These are phyloP conservation scores for Colletotrichum camelliae DNA, from an alignment of 2,329 filamentous ascomycete species.

Conservation along the genomic window DNA sequence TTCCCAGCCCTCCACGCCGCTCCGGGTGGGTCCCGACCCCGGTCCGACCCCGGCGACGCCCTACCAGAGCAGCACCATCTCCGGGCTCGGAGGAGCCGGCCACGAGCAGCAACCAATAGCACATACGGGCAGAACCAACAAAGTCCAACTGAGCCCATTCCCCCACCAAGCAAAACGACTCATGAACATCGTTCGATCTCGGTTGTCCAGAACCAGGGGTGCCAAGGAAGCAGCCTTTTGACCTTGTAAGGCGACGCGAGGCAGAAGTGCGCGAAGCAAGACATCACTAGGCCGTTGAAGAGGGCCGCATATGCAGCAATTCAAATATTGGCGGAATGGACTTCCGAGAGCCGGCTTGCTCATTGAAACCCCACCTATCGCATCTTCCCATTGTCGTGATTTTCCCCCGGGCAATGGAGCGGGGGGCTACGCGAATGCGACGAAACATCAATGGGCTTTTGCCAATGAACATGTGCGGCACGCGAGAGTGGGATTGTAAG, in stretches of 20 bases:
- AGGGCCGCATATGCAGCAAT: neutral
- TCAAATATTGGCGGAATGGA: neutral
- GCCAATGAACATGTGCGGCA: neutral
- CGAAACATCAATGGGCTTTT: neutral
- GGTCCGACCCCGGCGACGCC: neutral
- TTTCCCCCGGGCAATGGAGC: neutral
- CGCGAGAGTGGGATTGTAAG: neutral
- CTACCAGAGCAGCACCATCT: neutral
- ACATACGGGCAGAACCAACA: neutral
- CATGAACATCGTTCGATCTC: neutral
- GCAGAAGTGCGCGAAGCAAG: neutral
- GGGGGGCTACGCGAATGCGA: neutral
- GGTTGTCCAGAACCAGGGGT: neutral
- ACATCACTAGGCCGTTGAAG: neutral
- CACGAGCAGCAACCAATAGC: neutral
- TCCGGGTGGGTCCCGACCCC: neutral
- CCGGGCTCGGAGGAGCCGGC: neutral
- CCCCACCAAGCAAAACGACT: neutral
- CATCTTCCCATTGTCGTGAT: neutral
- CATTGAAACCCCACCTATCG: neutral
- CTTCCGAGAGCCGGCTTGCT: neutral
- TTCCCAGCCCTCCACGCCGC: neutral
- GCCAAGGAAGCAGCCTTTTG: neutral
- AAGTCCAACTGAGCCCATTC: neutral
- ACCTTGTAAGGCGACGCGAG: neutral